Base-by-base conservation (phyloP, 192 early-diverging fungal species). In the Rhizoclosmatium globosum region DNA sequence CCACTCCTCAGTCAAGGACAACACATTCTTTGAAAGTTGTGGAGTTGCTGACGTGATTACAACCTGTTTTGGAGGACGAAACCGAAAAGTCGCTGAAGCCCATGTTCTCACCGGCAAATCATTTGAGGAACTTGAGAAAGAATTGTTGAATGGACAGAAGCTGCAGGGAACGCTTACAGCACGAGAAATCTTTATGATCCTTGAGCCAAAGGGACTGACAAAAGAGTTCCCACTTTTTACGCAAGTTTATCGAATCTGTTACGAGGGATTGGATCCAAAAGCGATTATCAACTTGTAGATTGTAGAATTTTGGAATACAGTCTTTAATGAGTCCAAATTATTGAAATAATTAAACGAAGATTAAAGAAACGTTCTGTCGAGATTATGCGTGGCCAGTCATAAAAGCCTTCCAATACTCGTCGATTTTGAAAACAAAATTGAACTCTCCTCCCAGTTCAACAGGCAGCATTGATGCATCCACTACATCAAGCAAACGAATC, bases 11-110 rank as follows among this genome's bases (percentile, higher is more conserved):
- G 94, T 99, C n/a, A 92, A 92, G 75, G 94, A 94, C 74, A 93
- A 93, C 79, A 99, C 98, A 11, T 98, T 98, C 82, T 96, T 97
- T 82, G 97, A 99, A 82, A 94, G 93, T 73, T 99, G 98, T 80
- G 98, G 98, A 74, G 91, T 97, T 48, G 98, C 98, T 46, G 98
- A 98, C 83, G 82, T 89, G 0, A 98, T 99, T 73, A 97, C 98
- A 1, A 97, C 95, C 31, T 96, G 97, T 88, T 94, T 92, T 77
- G 98, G 98, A 78, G 98, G 98, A n/a, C 90, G 97, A 62, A 98
- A 99, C 88, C 90, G 96, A 57, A 92, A 92, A 70, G 91, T 98
- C 53, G 96, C 96, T 0, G 97, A 98, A 80, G 95, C 94, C 6
- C 93, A 92, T 82, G 95, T 96, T 47, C 81, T 82, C 41, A 97